These are phyloP conservation scores for Debaryomyces hansenii DNA, from an alignment of 805 yeast species.

Conservation along the genomic window DNA sequence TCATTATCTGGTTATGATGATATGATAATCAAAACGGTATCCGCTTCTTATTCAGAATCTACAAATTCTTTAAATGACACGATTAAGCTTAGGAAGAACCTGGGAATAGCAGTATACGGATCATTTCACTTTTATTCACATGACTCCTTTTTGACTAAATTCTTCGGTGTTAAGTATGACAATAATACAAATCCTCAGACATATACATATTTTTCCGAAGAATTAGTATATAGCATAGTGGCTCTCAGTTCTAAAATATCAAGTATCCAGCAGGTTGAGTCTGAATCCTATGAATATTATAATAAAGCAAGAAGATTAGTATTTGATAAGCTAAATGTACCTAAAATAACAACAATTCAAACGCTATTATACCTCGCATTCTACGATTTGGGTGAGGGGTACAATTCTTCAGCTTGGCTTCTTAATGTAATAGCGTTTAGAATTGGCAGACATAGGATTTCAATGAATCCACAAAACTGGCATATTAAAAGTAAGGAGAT, in stretches of 20 bases:
- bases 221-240: slow-evolving; percentile 7
- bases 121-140: slow-evolving; percentile 8
- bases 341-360: slow-evolving; percentile 10
- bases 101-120: slow-evolving; percentile 8
- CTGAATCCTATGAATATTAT: slow-evolving; percentile 8
- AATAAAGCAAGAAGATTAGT: slow-evolving; percentile 2
- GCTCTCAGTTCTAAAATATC: slow-evolving; percentile 10
- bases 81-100: background rate
- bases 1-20: background rate
- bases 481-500: background rate
- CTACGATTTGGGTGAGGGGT: slow-evolving; percentile 12
- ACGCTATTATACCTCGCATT: slow-evolving; percentile 11
- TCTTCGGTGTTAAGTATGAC: slow-evolving; percentile 11
- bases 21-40: background rate
- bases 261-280: background rate
- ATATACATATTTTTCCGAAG: slow-evolving; percentile 4
- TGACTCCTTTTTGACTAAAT: slow-evolving; percentile 9
- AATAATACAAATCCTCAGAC: slow-evolving; percentile 5
- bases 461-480: slow-evolving; percentile 14
- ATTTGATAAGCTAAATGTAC: slow-evolving; percentile 2
- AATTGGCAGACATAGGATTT: slow-evolving; percentile 14
- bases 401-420: slow-evolving; percentile 7
- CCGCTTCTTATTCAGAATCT: background rate
- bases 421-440: slow-evolving; percentile 14
- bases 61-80: background rate